phyloP scores from a whole-genome alignment of 345 rosid species.

The Punica granatum region DNA sequence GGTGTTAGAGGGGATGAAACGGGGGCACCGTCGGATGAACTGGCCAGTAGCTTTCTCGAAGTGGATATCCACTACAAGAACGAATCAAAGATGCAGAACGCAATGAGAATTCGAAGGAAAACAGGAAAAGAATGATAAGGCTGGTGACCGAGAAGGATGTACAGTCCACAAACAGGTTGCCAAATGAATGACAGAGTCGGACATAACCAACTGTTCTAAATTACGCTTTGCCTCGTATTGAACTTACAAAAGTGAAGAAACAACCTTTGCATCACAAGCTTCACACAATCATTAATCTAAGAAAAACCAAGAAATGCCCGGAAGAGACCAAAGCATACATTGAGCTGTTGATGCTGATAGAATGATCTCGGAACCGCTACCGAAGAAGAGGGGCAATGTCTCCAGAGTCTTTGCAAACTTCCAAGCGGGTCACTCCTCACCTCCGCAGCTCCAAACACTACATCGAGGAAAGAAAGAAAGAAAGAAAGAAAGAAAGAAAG shows the following conservation, averaged over 20 bases:
- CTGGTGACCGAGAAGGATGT: too few species aligned
- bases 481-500: constrained; percentile 1
- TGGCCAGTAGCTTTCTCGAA: constrained; percentile 51
- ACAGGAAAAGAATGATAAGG: not conserved
- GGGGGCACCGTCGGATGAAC: constrained; percentile 50
- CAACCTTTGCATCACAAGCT: too few species aligned
- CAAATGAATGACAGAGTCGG: not conserved
- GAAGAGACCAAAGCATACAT: constrained; percentile 4
- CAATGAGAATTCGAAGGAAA: not conserved
- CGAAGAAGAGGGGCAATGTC: constrained; percentile 20
- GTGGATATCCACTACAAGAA: constrained; percentile 59
- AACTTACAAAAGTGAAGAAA: too few species aligned
- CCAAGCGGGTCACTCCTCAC: constrained; percentile 1
- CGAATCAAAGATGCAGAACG: constrained; percentile 7
- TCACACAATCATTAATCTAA: not conserved
- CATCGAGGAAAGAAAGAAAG: not conserved
- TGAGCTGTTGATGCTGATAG: constrained; percentile 57
- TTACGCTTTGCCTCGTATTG: too few species aligned
- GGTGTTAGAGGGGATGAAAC: constrained; percentile 75
- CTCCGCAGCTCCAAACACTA: not conserved
- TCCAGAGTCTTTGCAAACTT: constrained; percentile 32
- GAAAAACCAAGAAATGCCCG: not conserved
- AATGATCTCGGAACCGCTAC: constrained; percentile 31
- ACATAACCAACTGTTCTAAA: not conserved
- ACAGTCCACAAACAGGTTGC: not conserved